Evolutionary conservation across 2,329 filamentous ascomycete genomes (phyloP), one percentile per base, ranked within the genome.

Genomic region (Ascochyta koolunga): DNA sequence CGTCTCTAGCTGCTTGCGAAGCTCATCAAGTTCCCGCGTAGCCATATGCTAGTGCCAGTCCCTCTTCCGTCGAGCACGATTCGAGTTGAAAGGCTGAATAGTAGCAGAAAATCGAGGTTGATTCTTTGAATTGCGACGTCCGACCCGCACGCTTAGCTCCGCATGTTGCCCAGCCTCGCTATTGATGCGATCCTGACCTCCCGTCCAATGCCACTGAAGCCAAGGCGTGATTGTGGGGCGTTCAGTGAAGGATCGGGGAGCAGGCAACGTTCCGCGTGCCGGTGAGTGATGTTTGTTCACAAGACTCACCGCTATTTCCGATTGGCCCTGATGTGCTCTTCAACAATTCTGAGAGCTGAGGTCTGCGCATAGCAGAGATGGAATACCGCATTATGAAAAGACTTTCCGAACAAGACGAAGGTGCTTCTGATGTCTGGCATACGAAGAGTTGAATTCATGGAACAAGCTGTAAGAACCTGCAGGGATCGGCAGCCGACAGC

Each of bases 1-100:
- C 37, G 68, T 58, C 48, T 72, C 67, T 37, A 72, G 50, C 45
- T 71, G 69, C 63, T 68, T 66, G 48, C 63, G 61, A 41, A 73
- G 69, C 57, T 62, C 65, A 40, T 72, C 70, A 47, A 72, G 57
- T 55, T 70, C 67, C 27, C 45, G 60, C 29, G 65, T 54, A 36
- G 67, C 64, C 67, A 70, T 70, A 37, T 50, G 57, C 51, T 49
- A 55, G 36, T 50, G 44, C 40, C 10, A 45, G 29, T 39, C 36
- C 45, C 45, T 49, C 33, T 47, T 46, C 44, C 22, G 39, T 25
- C 29, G 54, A 48, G 37, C 46, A 46, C 45, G 24, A 53, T 46
- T 18, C 37, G 40, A 44, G 36, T 29, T 49, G n/a, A 21, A 50
- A 38, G 35, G 41, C 39, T 43, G 50, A 35, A 46, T 37, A 33